Evolutionary conservation across 805 yeast genomes (phyloP), one percentile per base, ranked within the genome.

Genomic region (Yamadazyma endophytica): DNA sequence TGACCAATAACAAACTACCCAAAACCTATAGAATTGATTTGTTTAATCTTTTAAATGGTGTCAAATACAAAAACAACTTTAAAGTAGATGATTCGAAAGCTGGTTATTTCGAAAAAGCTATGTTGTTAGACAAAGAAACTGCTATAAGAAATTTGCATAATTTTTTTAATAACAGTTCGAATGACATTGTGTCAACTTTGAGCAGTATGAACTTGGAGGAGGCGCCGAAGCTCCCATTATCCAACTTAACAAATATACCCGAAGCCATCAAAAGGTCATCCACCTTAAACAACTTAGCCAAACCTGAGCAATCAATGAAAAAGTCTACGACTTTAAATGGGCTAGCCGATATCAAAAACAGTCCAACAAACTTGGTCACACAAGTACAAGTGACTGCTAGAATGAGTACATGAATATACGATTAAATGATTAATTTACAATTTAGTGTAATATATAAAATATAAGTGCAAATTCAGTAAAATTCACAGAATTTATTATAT

Each of bases 51-150:
- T 60, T 73, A 42, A 75, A 75, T 45, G 80, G 79, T 6, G 68
- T 72, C 23, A 65, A 61, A 35, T 68, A 67, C 36, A 58, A 60
- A 15, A 73, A 73, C 40, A 46, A 47, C 6, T 46, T 76, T 36
- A 71, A 70, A 42, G 70, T 76, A 22, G 82, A 76, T 47, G 81
- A 78, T 26, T 73, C 80, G 3, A 51, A 70, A 32, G 82, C 82
- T 1, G 81, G 82, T 1, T 73, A 76, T 33, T 73, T 76, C 52
- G 82, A 76, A 52, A 64, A 73, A 13, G 70, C 81, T 19, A 47
- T 75, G 43, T 51, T 76, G 17, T 55, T 75, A 31, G 80, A 74
- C 40, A 56, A 68, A 2, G 75, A 70, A 39, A 58, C 61, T 15
- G 72, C 79, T 1, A 56, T 60, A 31, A 52, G 63, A 43, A 57